Evolutionary conservation across 2,329 filamentous ascomycete species (phyloP).

Genomic region (Cercospora berteroae): DNA sequence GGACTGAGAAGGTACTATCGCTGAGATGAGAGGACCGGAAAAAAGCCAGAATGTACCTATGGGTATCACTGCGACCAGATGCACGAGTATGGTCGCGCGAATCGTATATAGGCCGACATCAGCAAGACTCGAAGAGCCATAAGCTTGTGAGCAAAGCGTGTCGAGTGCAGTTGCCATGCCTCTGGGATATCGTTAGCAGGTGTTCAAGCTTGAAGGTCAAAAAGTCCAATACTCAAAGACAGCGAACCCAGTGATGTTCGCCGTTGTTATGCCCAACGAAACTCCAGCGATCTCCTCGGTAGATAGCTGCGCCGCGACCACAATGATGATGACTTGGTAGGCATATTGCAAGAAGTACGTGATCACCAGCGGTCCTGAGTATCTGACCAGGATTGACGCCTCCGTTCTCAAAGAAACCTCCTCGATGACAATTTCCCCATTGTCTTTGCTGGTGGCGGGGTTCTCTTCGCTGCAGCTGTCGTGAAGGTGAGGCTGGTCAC

Average conservation of each 20-base stretch:
- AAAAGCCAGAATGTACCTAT: slow-evolving; percentile 52
- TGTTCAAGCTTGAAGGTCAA: neutral
- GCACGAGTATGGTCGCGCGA: slow-evolving; percentile 53
- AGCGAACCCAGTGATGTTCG: slow-evolving; percentile 55
- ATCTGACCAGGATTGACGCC: slow-evolving; percentile 38
- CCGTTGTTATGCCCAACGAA: slow-evolving; percentile 53
- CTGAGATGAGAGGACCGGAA: slow-evolving; percentile 45
- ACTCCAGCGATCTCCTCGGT: slow-evolving; percentile 55
- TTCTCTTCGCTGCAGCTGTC: neutral
- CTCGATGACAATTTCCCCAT: slow-evolving; percentile 1
- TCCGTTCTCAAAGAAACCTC: slow-evolving; percentile 33
- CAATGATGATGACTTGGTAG: slow-evolving; percentile 52
- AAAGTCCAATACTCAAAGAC: slow-evolving; percentile 42
- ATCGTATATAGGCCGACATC: slow-evolving; percentile 55
- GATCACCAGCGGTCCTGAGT: slow-evolving; percentile 52
- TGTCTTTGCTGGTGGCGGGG: neutral
- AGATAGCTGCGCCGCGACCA: slow-evolving; percentile 54
- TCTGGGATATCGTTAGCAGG: neutral
- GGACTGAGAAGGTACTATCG: slow-evolving; percentile 38
- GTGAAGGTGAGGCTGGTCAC: neutral
- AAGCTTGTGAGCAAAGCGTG: slow-evolving; percentile 54
- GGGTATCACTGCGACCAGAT: slow-evolving; percentile 46
- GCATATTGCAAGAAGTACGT: slow-evolving; percentile 57
- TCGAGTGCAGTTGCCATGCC: slow-evolving; percentile 54
- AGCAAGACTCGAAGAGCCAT: slow-evolving; percentile 49